These are phyloP conservation scores for Centaurea solstitialis DNA, from an alignment of 129 eudicot genomes.

Conservation along the genomic window DNA sequence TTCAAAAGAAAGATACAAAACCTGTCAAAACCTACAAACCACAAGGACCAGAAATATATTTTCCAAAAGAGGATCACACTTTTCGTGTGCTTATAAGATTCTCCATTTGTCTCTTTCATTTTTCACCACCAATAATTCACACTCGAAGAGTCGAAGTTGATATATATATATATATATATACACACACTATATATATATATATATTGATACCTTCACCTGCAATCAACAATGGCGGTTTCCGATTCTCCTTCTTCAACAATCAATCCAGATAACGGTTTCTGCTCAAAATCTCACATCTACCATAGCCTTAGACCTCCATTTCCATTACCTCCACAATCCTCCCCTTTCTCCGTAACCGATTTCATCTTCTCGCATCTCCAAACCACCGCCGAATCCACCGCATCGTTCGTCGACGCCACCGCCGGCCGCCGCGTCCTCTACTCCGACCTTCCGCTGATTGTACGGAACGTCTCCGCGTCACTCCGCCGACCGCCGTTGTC, in stretches of 20 bases:
- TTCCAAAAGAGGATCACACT: not conserved
- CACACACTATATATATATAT: too few relatives aligned
- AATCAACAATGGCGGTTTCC: conserved; percentile 5
- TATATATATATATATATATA: too few relatives aligned
- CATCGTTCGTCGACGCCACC: conserved; percentile 49
- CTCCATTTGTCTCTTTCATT: not conserved
- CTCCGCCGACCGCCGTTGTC: conserved; percentile 21
- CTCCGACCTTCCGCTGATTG: conserved; percentile 26
- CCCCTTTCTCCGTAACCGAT: conserved; percentile 44
- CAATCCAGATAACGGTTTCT: conserved; percentile 31
- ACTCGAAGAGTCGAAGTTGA: not conserved
- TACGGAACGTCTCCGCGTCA: conserved; percentile 34
- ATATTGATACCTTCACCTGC: not conserved
- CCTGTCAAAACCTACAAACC: not conserved
- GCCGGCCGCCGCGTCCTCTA: conserved; percentile 36
- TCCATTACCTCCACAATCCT: conserved; percentile 33
- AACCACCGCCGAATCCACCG: not conserved
- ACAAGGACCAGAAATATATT: not conserved
- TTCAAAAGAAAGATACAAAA: not conserved
- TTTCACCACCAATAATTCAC: not conserved
- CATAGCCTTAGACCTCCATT: conserved; percentile 47
- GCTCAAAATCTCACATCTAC: conserved; percentile 35
- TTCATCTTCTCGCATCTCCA: conserved; percentile 40
- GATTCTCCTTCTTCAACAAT: conserved; percentile 18
- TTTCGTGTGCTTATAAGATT: not conserved